Evolutionary conservation across 208 protist species (phyloP).

Genomic region (Trypanosoma conorhini): DNA sequence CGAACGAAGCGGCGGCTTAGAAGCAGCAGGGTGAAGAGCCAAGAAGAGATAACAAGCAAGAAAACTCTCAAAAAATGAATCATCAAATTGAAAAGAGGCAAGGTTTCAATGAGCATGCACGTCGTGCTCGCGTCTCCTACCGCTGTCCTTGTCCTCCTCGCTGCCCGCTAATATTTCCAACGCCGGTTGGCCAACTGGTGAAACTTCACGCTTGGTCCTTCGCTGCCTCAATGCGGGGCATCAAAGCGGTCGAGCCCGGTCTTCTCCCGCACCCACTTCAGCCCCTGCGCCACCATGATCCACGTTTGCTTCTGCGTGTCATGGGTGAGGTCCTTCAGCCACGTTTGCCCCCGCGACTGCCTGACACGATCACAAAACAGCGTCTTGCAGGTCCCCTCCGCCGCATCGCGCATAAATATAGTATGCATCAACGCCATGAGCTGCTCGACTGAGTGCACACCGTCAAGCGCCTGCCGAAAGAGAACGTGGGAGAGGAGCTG

Average conservation of each 20-base stretch:
- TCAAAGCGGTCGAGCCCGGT: constrained; percentile 13
- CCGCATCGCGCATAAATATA: constrained; percentile 25
- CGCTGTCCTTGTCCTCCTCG: neutral
- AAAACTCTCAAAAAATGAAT: neutral
- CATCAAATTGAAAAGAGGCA: neutral
- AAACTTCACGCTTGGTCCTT: neutral
- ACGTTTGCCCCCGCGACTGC: constrained; percentile 28
- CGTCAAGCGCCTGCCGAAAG: constrained; percentile 33
- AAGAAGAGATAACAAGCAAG: constrained; percentile 25
- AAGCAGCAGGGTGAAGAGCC: neutral
- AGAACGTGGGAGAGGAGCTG: constrained; percentile 66
- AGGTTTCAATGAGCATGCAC: neutral
- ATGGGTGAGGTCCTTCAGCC: constrained; percentile 37
- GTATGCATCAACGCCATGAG: constrained; percentile 23
- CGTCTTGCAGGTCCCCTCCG: constrained; percentile 29
- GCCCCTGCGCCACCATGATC: constrained; percentile 14
- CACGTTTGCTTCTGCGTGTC: constrained; percentile 31
- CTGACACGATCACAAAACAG: constrained; percentile 29
- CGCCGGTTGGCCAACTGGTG: neutral
- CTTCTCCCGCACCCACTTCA: constrained; percentile 24
- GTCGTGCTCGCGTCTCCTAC: neutral
- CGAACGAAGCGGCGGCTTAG: neutral
- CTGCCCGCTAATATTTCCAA: neutral
- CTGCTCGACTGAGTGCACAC: constrained; percentile 15
- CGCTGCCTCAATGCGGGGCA: neutral